Evolutionary conservation across 345 rosid species (phyloP).

Genomic region (Brassica carinata): DNA sequence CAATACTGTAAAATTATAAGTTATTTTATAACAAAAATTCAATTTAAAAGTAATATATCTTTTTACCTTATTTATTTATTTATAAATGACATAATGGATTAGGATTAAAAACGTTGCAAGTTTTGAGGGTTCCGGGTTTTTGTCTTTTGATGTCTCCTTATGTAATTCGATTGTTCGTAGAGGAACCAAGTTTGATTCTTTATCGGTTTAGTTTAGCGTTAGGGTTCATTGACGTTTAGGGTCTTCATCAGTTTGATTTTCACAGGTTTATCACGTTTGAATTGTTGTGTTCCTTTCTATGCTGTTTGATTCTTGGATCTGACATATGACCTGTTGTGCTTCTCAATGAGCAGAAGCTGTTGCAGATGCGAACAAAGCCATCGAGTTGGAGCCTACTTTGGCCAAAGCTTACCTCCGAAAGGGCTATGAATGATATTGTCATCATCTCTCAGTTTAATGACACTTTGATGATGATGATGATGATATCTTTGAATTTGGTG

Average conservation of each 20-base stretch:
- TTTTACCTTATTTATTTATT: too few species aligned
- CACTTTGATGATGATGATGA: background rate
- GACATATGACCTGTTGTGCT: background rate
- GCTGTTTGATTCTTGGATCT: background rate
- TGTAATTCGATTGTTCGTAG: background rate
- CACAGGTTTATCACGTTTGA: background rate
- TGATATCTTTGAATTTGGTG: background rate
- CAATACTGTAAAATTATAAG: too few species aligned
- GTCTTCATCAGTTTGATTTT: background rate
- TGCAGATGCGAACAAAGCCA: slow-evolving; percentile 73
- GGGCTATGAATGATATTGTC: slow-evolving; percentile 51
- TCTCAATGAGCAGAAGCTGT: slow-evolving; percentile 64
- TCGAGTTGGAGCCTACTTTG: slow-evolving; percentile 60
- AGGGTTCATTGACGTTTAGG: background rate
- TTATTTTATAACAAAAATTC: too few species aligned
- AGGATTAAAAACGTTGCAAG: too few species aligned
- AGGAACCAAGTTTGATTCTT: background rate
- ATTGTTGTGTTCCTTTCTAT: background rate
- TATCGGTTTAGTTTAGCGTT: background rate
- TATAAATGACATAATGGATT: too few species aligned
- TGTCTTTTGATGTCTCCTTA: background rate
- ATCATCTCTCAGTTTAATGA: background rate
- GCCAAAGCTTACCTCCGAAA: slow-evolving; percentile 71
- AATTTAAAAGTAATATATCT: too few species aligned
- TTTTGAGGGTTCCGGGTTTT: background rate